These are phyloP conservation scores for Colletotrichum spaethianum DNA, from an alignment of 2,329 filamentous ascomycete genomes.

Conservation along the genomic window DNA sequence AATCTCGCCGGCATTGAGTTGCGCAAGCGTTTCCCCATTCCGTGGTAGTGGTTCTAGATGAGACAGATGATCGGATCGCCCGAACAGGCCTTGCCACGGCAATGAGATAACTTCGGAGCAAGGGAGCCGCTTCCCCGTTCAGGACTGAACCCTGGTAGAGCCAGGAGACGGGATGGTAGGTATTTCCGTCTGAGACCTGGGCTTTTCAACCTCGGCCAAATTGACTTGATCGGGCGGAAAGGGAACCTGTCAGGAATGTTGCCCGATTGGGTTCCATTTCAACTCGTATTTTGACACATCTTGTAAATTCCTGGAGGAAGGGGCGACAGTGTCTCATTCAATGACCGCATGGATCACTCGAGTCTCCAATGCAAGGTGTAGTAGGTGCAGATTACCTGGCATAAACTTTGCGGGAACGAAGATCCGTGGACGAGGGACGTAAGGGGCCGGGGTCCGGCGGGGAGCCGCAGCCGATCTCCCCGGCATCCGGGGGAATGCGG, in stretches of 20 bases:
- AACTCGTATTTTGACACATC: slow-evolving; percentile 22
- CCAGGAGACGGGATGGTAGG: neutral
- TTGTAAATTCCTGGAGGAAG: neutral
- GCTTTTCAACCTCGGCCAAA: slow-evolving; percentile 1
- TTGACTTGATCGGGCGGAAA: neutral
- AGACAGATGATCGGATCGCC: slow-evolving; percentile 31
- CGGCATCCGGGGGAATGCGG: too few relatives aligned
- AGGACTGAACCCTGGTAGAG: neutral
- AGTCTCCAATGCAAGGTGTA: neutral
- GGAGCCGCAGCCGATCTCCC: slow-evolving; percentile 3
- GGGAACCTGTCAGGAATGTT: neutral
- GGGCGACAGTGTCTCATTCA: neutral
- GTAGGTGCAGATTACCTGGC: neutral
- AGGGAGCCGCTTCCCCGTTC: slow-evolving; percentile 17
- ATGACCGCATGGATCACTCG: neutral
- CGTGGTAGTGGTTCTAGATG: slow-evolving; percentile 29
- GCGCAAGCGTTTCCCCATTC: slow-evolving; percentile 36
- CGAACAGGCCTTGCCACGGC: neutral
- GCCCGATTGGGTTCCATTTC: neutral
- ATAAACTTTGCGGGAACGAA: neutral
- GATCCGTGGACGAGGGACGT: neutral
- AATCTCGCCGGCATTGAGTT: slow-evolving; percentile 6
- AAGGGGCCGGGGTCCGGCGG: slow-evolving; percentile 5
- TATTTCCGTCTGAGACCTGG: slow-evolving; percentile 4
- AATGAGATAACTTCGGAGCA: slow-evolving; percentile 18